Evolutionary conservation across 495 filamentous ascomycete species (phyloP).

Genomic region (Penicillium paxilli): DNA sequence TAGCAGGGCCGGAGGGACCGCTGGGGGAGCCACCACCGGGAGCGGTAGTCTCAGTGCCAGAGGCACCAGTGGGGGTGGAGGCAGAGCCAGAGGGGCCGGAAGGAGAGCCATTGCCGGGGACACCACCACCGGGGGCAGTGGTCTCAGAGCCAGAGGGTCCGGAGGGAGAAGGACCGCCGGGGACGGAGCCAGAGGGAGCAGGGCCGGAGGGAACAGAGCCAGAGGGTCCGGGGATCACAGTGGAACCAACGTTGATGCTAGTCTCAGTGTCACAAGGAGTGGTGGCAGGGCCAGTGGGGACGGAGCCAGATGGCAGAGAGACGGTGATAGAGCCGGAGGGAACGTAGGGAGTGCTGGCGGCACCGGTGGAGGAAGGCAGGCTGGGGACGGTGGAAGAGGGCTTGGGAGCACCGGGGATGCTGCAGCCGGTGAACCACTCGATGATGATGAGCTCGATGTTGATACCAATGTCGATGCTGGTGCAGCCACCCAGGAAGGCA

Average conservation of each 20-base stretch:
- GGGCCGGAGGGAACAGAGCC: too few species aligned
- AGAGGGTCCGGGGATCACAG: slow-evolving; percentile 5
- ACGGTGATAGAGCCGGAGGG: slow-evolving; percentile 10
- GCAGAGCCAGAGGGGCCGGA: slow-evolving; percentile 2
- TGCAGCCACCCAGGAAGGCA: slow-evolving; percentile 41
- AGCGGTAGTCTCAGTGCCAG: slow-evolving; percentile 6
- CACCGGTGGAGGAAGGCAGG: slow-evolving; percentile 11
- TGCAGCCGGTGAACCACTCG: slow-evolving; percentile 44
- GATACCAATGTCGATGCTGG: slow-evolving; percentile 23
- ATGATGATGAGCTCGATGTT: slow-evolving; percentile 42
- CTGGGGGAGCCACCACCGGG: slow-evolving; percentile 10
- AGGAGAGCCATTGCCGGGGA: neutral
- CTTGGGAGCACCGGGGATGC: slow-evolving; percentile 25
- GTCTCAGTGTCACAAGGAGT: too few species aligned
- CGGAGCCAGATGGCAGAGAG: slow-evolving; percentile 5
- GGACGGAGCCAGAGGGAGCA: too few species aligned
- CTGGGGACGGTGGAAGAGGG: slow-evolving; percentile 22
- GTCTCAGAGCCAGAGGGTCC: neutral
- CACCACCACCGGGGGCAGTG: too few species aligned
- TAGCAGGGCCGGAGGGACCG: slow-evolving; percentile 10
- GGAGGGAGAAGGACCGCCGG: slow-evolving; percentile 7
- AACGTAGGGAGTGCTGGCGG: neutral
- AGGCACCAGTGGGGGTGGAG: slow-evolving; percentile 6
- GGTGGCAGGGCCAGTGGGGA: slow-evolving; percentile 1
- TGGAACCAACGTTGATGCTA: slow-evolving; percentile 5